Evolutionary conservation across 169 alveolate genomes (phyloP).

Genomic region (Plasmodium vivax): DNA sequence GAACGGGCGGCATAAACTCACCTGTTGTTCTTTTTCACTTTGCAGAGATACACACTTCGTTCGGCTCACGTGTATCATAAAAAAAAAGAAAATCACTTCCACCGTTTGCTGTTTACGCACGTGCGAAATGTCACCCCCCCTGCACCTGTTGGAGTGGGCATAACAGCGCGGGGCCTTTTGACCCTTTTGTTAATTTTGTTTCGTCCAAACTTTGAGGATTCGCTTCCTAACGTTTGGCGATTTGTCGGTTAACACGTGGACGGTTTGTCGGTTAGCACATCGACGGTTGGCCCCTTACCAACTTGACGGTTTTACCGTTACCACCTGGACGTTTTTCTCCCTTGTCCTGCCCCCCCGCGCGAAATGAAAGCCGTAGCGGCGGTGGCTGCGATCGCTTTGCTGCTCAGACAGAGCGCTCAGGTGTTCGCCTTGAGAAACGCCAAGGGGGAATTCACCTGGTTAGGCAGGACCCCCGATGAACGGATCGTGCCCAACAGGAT

Average conservation of each 20-base stretch:
- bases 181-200: not conserved
- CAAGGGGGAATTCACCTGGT: not conserved
- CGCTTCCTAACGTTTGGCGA: not conserved
- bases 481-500: not conserved
- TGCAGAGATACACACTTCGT: not conserved
- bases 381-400: not conserved
- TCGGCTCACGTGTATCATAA: not conserved
- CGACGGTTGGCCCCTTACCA: not conserved
- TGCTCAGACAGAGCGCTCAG: not conserved
- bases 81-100: not conserved
- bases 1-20: not conserved
- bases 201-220: not conserved
- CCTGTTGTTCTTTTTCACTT: not conserved
- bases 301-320: not conserved
- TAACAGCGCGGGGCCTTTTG: not conserved
- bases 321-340: not conserved
- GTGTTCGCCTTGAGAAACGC: constrained; percentile 10
- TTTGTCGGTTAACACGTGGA: not conserved
- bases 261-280: not conserved
- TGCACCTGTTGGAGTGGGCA: not conserved
- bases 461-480: not conserved
- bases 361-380: not conserved
- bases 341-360: not conserved
- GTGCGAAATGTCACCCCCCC: not conserved
- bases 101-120: not conserved